Base-by-base conservation (phyloP, 306 rosid species). In the Abrus pulchellus region DNA sequence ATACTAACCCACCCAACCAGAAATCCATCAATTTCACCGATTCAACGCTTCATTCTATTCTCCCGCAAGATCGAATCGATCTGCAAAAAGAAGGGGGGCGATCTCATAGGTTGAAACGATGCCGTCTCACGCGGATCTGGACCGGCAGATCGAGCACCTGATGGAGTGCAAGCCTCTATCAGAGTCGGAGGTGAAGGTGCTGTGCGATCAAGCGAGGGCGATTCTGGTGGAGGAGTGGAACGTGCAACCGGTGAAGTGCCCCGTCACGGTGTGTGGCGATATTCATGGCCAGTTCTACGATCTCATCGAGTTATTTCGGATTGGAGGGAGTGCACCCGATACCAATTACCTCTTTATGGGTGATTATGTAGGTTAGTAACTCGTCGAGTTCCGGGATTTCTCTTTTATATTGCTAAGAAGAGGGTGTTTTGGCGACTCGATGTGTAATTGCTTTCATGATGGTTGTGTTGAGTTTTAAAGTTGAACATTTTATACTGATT, bases 311-410 rank as follows among this genome's bases (percentile, higher is more conserved):
- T 86, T 94, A 65, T 94, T 92, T 80, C 90, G 95, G 83, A 94
- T 94, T 68, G 99, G 99, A 47, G 97, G 99, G 12, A 86, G 80
- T 80, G 93, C 97, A 7, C 99, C 99, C 5, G 92, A 94, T 66
- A 94, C 99, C 85, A 94, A 94, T 88, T 94, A 94, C 85, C 97
- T 93, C 76, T 94, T 94, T 72, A 94, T 94, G 99, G 99, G 99
- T 64, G 99, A 94, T 81, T 94, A 94, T 81, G 97, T 94, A 56
- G 99, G 99, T 91, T 49, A 80, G 97, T 80, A 30, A 44, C 54
- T 69, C 53, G 57, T 75, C 30, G 29, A 59, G 47, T 12, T 80
- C 34, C 10, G n/a, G 68, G 54, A 7, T 53, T 65, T 9, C 7
- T 12, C 36, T 60, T 20, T 69, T 65, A 2, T 79, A 60, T 60